Evolutionary conservation across 2,329 filamentous ascomycete species (phyloP).

Genomic region (Diplodia seriata): DNA sequence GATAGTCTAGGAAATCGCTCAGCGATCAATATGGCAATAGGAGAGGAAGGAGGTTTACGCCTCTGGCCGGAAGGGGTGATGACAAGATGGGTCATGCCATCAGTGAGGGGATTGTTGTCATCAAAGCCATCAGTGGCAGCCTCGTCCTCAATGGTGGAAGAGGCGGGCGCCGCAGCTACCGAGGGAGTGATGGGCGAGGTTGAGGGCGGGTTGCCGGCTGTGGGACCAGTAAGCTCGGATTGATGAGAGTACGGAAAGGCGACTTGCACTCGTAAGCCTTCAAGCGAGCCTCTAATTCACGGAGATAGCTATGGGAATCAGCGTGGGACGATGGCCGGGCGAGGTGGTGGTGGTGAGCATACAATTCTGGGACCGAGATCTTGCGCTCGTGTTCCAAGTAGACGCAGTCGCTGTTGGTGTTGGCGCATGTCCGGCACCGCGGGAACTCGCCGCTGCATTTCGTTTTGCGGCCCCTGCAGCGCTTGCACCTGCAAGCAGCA

Average conservation of each 20-base stretch:
- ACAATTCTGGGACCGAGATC: slow-evolving; percentile 37
- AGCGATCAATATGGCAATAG: background rate
- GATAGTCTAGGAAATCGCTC: slow-evolving; percentile 34
- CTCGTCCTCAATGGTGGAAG: slow-evolving; percentile 4
- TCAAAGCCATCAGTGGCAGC: slow-evolving; percentile 18
- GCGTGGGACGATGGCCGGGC: background rate
- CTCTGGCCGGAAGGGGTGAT: slow-evolving; percentile 32
- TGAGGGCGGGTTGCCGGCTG: slow-evolving; percentile 9
- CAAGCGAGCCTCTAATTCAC: slow-evolving; percentile 35
- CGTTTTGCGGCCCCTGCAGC: slow-evolving; percentile 38
- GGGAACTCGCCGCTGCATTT: slow-evolving; percentile 37
- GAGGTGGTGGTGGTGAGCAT: slow-evolving; percentile 30
- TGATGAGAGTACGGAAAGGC: background rate
- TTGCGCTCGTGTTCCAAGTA: slow-evolving; percentile 37
- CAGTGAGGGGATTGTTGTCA: slow-evolving; percentile 32
- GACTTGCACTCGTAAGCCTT: slow-evolving; percentile 34
- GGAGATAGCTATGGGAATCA: slow-evolving; percentile 35
- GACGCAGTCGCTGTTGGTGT: slow-evolving; percentile 33
- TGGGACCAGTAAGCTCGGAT: background rate
- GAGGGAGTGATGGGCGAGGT: background rate
- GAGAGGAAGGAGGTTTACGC: background rate
- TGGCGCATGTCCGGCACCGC: slow-evolving; percentile 35
- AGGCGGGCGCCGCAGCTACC: background rate
- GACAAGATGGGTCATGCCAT: slow-evolving; percentile 30
- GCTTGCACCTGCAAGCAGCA: slow-evolving; percentile 36